These are phyloP conservation scores for Solanum hybrid DNA, from an alignment of 305 asterid genomes.

Conservation along the genomic window DNA sequence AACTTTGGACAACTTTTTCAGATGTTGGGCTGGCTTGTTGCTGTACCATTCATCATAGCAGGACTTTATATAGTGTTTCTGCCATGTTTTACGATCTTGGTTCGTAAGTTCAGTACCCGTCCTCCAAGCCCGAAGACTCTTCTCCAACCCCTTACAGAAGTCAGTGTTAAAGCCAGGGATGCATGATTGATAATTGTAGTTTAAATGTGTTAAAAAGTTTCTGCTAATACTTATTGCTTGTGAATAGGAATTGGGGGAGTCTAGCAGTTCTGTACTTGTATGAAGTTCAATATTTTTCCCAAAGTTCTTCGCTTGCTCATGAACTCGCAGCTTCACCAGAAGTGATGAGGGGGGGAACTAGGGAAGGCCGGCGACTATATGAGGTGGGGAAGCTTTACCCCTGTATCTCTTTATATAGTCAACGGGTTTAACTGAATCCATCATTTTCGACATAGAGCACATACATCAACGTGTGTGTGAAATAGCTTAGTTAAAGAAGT, in stretches of 20 bases:
- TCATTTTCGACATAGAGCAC: background rate
- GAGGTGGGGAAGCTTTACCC: background rate
- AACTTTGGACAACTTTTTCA: slow-evolving; percentile 20
- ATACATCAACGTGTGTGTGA: background rate
- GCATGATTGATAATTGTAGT: slow-evolving; percentile 24
- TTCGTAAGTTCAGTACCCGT: slow-evolving; percentile 37
- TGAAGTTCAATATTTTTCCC: background rate
- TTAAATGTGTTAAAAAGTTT: background rate
- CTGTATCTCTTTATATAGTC: background rate
- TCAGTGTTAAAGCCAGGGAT: slow-evolving; percentile 68
- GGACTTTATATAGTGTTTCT: slow-evolving; percentile 41
- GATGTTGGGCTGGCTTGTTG: slow-evolving; percentile 87
- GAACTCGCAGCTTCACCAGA: background rate
- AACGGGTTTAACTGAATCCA: background rate
- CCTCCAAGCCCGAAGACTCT: slow-evolving; percentile 54
- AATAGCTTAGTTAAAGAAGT: background rate
- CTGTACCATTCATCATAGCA: slow-evolving; percentile 68
- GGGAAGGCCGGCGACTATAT: background rate
- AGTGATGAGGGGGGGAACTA: background rate
- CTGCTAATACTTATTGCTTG: slow-evolving; percentile 1
- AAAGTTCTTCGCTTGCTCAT: background rate
- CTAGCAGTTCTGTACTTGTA: background rate
- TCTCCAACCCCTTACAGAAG: slow-evolving; percentile 31
- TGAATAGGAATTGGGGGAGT: background rate
- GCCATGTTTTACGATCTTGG: slow-evolving; percentile 68